These are phyloP conservation scores for Tylopilus balloui DNA, from an alignment of 768 basidiomycete species.

Conservation along the genomic window DNA sequence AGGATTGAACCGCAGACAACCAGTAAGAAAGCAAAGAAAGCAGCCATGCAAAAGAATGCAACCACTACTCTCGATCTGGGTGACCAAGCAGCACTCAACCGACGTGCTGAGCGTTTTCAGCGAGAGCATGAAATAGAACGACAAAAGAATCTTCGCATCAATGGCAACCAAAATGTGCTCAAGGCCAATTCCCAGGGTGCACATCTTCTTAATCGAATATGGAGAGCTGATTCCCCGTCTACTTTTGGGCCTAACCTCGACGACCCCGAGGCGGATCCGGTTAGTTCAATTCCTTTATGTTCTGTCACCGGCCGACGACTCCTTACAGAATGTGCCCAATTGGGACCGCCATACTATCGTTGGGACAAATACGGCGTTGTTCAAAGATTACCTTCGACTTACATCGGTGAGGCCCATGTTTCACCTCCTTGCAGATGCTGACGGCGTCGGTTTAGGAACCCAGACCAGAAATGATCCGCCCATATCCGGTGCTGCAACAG, in stretches of 20 bases:
- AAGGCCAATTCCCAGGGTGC: conserved; percentile 47
- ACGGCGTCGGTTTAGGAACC: conserved; percentile 65
- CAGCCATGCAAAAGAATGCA: conserved; percentile 39
- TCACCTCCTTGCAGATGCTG: not conserved
- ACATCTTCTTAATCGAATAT: conserved; percentile 49
- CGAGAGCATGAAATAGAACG: conserved; percentile 85
- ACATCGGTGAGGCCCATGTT: conserved; percentile 62
- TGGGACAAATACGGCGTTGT: conserved; percentile 81
- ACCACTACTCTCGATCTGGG: conserved; percentile 45
- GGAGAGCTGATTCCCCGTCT: conserved; percentile 44
- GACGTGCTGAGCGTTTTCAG: conserved; percentile 85
- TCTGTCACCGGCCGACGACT: conserved; percentile 6
- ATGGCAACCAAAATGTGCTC: conserved; percentile 31
- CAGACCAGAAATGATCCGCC: conserved; percentile 90
- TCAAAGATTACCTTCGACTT: conserved; percentile 93
- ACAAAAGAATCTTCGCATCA: conserved; percentile 45
- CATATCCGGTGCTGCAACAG: conserved; percentile 75
- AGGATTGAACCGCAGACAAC: conserved; percentile 42
- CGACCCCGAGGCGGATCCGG: conserved; percentile 71
- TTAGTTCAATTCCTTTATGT: conserved; percentile 33
- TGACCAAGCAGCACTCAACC: conserved; percentile 66
- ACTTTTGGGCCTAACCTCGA: conserved; percentile 46
- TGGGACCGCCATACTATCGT: conserved; percentile 97
- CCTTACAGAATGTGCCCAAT: conserved; percentile 80
- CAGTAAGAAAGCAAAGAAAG: conserved; percentile 60